A percentile compares a stretch with the other conserved stretches of the same genome.
phyloP scores from a whole-genome alignment of 306 rosid genomes.

The Quercus wislizeni region DNA sequence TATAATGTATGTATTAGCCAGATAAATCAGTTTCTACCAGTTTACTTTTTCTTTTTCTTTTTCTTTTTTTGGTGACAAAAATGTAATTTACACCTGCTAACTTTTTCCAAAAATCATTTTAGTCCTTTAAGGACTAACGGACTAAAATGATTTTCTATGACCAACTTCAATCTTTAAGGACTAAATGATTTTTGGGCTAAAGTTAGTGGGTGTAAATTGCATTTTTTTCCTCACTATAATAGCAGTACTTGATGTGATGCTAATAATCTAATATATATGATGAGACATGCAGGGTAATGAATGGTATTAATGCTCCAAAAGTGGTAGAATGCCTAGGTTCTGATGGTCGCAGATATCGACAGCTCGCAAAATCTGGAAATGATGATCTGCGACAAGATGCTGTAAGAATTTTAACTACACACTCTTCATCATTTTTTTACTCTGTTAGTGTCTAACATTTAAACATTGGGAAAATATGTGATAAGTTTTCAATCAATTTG shows the following conservation, averaged over 20 bases:
- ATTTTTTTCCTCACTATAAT: neutral
- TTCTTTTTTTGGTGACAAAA: neutral
- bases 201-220: no score
- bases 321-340: conserved; percentile 94
- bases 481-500: neutral
- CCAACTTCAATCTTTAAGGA: no score
- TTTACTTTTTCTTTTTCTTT: neutral
- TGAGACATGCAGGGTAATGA: conserved; percentile 71
- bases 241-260: conserved; percentile 15
- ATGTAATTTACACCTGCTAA: no score
- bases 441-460: neutral
- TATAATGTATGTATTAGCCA: conserved; percentile 53
- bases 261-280: conserved; percentile 21
- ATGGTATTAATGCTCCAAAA: conserved; percentile 94
- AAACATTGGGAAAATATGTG: conserved; percentile 7
- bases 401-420: conserved; percentile 42
- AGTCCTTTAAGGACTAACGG: no score
- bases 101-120: no score
- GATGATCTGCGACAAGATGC: conserved; percentile 97
- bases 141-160: no score
- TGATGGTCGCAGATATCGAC: conserved; percentile 76
- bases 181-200: no score
- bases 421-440: neutral
- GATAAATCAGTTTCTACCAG: conserved; percentile 6
- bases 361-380: conserved; percentile 97